These are phyloP conservation scores for Fusarium irregulare DNA, from an alignment of 2,329 filamentous ascomycete genomes.

Conservation along the genomic window DNA sequence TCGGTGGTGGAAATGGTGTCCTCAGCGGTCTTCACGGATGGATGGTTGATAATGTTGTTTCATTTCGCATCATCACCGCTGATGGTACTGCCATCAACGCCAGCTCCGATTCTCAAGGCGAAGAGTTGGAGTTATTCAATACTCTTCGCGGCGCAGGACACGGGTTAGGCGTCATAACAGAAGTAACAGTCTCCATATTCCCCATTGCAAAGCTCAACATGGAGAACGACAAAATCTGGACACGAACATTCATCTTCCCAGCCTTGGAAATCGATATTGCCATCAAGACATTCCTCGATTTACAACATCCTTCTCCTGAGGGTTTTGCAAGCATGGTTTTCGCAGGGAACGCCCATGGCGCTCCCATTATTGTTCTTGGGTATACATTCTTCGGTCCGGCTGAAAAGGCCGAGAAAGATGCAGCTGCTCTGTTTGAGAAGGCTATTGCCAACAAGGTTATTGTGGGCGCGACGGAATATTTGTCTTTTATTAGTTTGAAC, in stretches of 20 bases:
- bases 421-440: conserved; percentile 27
- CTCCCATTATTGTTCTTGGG: conserved; percentile 46
- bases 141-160: conserved; percentile 51
- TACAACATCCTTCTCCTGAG: conserved; percentile 28
- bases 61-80: conserved; percentile 46
- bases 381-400: conserved; percentile 42
- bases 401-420: conserved; percentile 40
- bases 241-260: conserved; percentile 47
- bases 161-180: conserved; percentile 49
- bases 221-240: conserved; percentile 48
- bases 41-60: conserved; percentile 48
- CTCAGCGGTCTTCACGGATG: conserved; percentile 49
- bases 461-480: conserved; percentile 36
- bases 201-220: conserved; percentile 45
- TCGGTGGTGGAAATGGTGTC: conserved; percentile 46
- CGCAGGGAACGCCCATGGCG: conserved; percentile 46
- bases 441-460: conserved; percentile 37
- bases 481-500: conserved; percentile 41
- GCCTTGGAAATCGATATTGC: conserved; percentile 37
- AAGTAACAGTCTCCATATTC: conserved; percentile 43
- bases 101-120: conserved; percentile 12
- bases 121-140: conserved; percentile 47
- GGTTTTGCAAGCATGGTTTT: conserved; percentile 43
- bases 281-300: conserved; percentile 34
- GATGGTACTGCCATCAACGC: conserved; percentile 30